Base-by-base conservation (phyloP, 768 basidiomycete genomes). In the Lactifluus rugatus region DNA sequence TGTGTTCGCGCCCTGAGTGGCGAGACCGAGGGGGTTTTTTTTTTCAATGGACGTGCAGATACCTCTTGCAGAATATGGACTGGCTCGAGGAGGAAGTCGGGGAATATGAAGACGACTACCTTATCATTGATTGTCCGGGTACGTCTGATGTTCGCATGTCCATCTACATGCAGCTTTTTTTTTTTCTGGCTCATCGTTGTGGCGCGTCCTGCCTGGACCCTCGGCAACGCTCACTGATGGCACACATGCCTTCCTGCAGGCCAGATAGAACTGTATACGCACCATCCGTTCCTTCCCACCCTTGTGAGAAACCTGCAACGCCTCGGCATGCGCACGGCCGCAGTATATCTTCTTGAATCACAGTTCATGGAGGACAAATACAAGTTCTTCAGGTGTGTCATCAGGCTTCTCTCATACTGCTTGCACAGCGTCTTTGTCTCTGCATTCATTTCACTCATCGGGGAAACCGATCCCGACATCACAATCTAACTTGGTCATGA, bases 291-390 rank as follows among this genome's bases (percentile, higher is more conserved):
- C 71, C 82, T 99, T 39, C 94, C 96, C 0, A 82, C 85, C 6
- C 83, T 99, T 39, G 87, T 89, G n/a, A 79, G 83, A 70, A 76
- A 85, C 68, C 71, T 92, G 61, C 72, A 79, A 64, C 78, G 84
- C 49, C 77, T 94, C 70, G 85, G 88, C 47, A 85, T 98, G 60
- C 78, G 94, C 57, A 83, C 83, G n/a, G 91, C 87, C 66, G 90
- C 89, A 3, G 84, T 83, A 31, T 99, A 98, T 69, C 81, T 99
- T 42, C 84, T 99, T 62, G 96, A 99, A 68, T 93, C 91, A 0
- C 96, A 99, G 66, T 99, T 99, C 73, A 98, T 98, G 93, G 96
- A 99, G 72, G 96, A 99, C 71, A 87, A 89, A 63, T 89, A 93
- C 71, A 99, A 99, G 68, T 99, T 96, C 73, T 99, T 99, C 73